A percentile compares a stretch with the other conserved stretches of the same genome.
phyloP scores from a whole-genome alignment of 768 basidiomycete species.

The Suillus paluster region DNA sequence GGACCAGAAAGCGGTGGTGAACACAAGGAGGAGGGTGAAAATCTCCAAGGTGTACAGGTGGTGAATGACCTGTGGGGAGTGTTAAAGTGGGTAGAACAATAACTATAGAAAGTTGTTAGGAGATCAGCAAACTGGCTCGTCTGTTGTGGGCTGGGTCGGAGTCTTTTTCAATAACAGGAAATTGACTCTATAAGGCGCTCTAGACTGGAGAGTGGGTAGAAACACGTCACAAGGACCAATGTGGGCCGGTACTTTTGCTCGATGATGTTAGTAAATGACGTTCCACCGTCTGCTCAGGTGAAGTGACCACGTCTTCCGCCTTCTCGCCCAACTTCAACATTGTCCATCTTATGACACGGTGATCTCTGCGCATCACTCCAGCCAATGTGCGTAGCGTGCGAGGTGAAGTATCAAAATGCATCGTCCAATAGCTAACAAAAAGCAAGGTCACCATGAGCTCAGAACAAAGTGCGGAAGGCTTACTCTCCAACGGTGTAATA shows the following conservation, averaged over 20 bases:
- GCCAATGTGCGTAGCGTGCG: slow-evolving; percentile 66
- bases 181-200: neutral
- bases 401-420: slow-evolving; percentile 90
- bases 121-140: neutral
- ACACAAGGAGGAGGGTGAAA: slow-evolving; percentile 44
- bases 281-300: slow-evolving; percentile 50
- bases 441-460: slow-evolving; percentile 10
- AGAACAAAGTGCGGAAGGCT: slow-evolving; percentile 38
- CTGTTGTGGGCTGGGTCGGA: neutral
- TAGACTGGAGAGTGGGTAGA: neutral
- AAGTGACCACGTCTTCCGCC: slow-evolving; percentile 65
- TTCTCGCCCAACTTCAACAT: slow-evolving; percentile 78
- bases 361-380: slow-evolving; percentile 73
- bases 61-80: slow-evolving; percentile 44
- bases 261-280: slow-evolving; percentile 9
- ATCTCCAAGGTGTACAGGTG: slow-evolving; percentile 44
- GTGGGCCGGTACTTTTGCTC: neutral
- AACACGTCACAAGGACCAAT: neutral
- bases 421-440: slow-evolving; percentile 77
- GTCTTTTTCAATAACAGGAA: neutral
- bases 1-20: slow-evolving; percentile 53
- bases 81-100: slow-evolving; percentile 39
- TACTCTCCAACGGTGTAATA: slow-evolving; percentile 74
- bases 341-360: slow-evolving; percentile 83
- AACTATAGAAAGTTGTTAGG: neutral